phyloP scores from a whole-genome alignment of 2,329 filamentous ascomycete genomes.

The Cordyceps militaris region DNA sequence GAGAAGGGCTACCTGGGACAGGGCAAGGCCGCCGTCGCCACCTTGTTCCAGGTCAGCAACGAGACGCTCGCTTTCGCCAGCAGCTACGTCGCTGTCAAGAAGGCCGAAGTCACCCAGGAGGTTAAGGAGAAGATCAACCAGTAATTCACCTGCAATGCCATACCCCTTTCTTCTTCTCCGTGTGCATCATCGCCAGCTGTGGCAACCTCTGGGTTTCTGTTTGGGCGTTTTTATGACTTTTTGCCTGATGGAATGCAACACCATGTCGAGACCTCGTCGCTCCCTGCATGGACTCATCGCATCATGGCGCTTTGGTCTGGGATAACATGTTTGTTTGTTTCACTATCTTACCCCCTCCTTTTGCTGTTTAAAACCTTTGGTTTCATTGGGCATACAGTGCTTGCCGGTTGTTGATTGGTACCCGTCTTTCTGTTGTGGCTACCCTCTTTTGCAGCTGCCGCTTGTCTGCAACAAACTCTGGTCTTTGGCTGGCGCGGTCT shows the following conservation, averaged over 20 bases:
- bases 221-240: conserved; percentile 9
- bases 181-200: background rate
- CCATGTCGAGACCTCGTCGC: background rate
- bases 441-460: background rate
- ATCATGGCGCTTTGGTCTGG: conserved; percentile 1
- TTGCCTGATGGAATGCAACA: background rate
- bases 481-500: background rate
- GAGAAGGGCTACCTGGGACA: conserved; percentile 58
- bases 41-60: conserved; percentile 57
- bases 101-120: conserved; percentile 51
- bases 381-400: conserved; percentile 10
- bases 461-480: background rate
- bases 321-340: background rate
- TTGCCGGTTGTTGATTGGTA: conserved; percentile 11
- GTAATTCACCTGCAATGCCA: conserved; percentile 23
- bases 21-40: conserved; percentile 63
- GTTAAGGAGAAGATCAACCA: conserved; percentile 45
- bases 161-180: background rate
- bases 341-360: background rate
- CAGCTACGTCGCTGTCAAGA: conserved; percentile 53
- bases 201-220: background rate
- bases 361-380: background rate
- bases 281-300: background rate
- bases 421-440: conserved; percentile 8
- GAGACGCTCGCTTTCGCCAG: conserved; percentile 58